Evolutionary conservation across 1,284 basidiomycete species (phyloP).

Genomic region (Papiliotrema flavescens): DNA sequence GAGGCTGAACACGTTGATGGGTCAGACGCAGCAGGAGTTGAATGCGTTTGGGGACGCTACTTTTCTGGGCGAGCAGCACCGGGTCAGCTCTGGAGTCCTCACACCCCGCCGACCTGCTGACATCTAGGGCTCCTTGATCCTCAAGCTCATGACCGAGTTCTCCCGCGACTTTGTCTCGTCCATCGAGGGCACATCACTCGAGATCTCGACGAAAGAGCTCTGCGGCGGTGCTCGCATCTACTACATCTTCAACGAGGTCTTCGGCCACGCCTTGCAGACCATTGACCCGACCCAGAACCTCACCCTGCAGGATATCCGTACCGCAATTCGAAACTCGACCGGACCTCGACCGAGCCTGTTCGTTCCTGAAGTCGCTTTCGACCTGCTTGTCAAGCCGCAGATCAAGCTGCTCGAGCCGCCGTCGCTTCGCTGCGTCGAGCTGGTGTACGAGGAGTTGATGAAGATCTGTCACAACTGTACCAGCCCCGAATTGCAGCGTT

Average conservation of each 20-base stretch:
- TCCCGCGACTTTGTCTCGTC: constrained; percentile 95
- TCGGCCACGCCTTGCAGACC: constrained; percentile 83
- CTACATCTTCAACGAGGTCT: constrained; percentile 99
- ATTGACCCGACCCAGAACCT: constrained; percentile 91
- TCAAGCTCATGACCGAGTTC: constrained; percentile 98
- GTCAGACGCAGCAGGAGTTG: constrained; percentile 97
- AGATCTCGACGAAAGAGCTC: constrained; percentile 97
- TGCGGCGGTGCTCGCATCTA: constrained; percentile 97
- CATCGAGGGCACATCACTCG: constrained; percentile 95
- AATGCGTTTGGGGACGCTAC: constrained; percentile 93
- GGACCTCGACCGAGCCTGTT: constrained; percentile 94
- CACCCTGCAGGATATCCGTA: constrained; percentile 91
- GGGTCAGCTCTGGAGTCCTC: constrained; percentile 50
- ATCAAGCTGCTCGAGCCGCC: constrained; percentile 95
- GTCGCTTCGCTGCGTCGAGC: constrained; percentile 89
- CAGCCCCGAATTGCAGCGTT: constrained; percentile 87
- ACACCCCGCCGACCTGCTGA: too few relatives aligned
- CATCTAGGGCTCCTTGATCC: constrained; percentile 75
- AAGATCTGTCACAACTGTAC: constrained; percentile 99
- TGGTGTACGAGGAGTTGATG: constrained; percentile 98
- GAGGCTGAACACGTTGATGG: constrained; percentile 94
- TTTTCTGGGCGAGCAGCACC: constrained; percentile 86
- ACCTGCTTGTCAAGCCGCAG: constrained; percentile 95
- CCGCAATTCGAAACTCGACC: constrained; percentile 96
- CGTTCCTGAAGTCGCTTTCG: constrained; percentile 96